Evolutionary conservation across 2,329 filamentous ascomycete genomes (phyloP), one percentile per base, ranked within the genome.

Genomic region (Exutisphaerella laricina): DNA sequence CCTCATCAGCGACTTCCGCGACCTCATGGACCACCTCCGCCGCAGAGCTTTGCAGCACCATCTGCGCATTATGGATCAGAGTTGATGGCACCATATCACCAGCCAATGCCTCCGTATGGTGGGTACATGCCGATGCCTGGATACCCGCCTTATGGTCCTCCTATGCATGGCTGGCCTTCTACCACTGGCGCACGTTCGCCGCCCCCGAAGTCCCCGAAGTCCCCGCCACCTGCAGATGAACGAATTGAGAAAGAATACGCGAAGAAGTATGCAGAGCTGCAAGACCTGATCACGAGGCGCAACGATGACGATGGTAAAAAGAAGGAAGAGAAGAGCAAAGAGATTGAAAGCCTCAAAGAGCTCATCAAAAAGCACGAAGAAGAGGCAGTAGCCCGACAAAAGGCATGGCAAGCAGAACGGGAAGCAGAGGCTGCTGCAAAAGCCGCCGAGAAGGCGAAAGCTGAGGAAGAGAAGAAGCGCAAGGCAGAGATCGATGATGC

Each of bases 391-490:
- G 55, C 44, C 50, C 57, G 42, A 53, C 59, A 53, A 58, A 62
- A 50, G 26, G 49, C 46, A 21, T 54, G 46, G 46, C 33, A 45
- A 13, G 52, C 52, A 16, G 50, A 53, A 32, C 41, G 44, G 5
- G 66, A 66, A 34, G 54, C 55, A 6, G 53, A 59, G 22, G 59
- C 52, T 6, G 63, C 61, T 21, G 59, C 53, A 9, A 48, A 48
- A 13, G 56, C 55, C 5, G 56, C 55, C 7, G 49, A 51, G 32
- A 51, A 59, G 31, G 62, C 66, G 9, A 65, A 71, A 37, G 71
- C 71, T n/a, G 68, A 68, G 28, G 74, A 75, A 58, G 73, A 70
- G 46, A 69, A 70, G 16, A 68, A 69, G 28, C 69, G 70, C 16
- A 70, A 70, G 44, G 66, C 69, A 25, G 51, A 56, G 30, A 48